Evolutionary conservation across 140 eudicot genomes (phyloP), one percentile per base, ranked within the genome.

Genomic region (Cichorium intybus): DNA sequence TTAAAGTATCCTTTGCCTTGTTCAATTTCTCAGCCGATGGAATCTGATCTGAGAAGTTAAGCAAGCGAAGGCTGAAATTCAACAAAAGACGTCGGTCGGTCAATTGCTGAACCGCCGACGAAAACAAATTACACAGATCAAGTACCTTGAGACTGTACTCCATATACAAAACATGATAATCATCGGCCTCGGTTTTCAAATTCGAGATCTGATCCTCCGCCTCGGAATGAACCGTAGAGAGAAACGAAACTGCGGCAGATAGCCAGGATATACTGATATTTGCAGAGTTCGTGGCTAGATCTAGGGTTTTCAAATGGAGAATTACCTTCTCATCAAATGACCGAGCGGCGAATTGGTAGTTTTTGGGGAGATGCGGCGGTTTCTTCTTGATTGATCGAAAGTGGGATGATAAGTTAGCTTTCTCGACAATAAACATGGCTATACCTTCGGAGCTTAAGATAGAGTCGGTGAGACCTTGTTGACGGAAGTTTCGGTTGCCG

Each of bases 121-220:
- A 70, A 9, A 80, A 37, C 79, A 75, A 71, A 24, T 76, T 76
- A 53, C 82, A 80, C 37, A 80, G 57, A 60, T 80, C 85, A 8
- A 75, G 28, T 37, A 80, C 72, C 52, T 80, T 80, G 23, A 76
- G 29, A 31, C 85, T 80, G 17, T 80, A 74, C 55, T 76, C 70
- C 73, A 80, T 28, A 31, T 80, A 80, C 62, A 80, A 74, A 59
- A 55, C 62, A 16, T 68, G 69, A 55, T 62, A 71, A 28, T 71
- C 81, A 33, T 68, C 79, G 0, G 22, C 65, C 3, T 60, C 66
- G 0, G 79, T n/a, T 56, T 62, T 76, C 10, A 80, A 12, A 35
- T 57, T 53, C 31, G 74, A 80, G 51, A 80, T 76, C 18, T 76
- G 68, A 5, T 31, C 28, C 50, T 76, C 73, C 4, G 79, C 79